Evolutionary conservation across 1,284 basidiomycete species (phyloP), one percentile per base, ranked within the genome.

Genomic region (Pseudozyma flocculosa): DNA sequence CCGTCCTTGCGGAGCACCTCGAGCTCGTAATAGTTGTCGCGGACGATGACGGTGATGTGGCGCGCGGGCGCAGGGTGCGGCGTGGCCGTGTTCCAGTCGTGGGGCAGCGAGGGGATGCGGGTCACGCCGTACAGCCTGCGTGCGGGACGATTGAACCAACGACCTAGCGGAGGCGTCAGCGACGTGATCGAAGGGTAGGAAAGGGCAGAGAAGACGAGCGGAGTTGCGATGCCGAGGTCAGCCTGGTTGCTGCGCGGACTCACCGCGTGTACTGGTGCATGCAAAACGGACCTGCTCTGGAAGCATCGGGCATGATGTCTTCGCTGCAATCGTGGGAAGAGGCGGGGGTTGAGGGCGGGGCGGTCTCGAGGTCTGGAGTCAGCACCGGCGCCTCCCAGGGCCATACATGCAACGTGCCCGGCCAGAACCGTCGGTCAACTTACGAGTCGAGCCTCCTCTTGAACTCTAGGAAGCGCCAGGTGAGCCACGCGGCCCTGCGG

Each of bases 1-100:
- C 63, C 65, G 22, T 68, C 60, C 55, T 74, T 65, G 54, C 65
- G 56, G 32, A 75, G 30, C 2, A 89, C 87, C 46, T 87, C 84
- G 47, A 96, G 81, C 10, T 86, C 82, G 75, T 96, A 96, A 67
- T 87, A 84, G 83, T 87, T 90, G 79, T 92, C 87, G 64, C 88
- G 85, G 10, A 88, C 80, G 76, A 90, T 83, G 44, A 96, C 81
- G 17, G 88, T 82, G 43, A 92, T 79, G 69, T 86, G 85, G 29
- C 82, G 82, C 9, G 86, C 82, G 32, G 83, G 79, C n/a, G 82
- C 80, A 24, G 84, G 75, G 43, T 62, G 62, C 15, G 55, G 50
- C 17, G 78, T 70, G 11, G 72, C 61, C 75, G 64, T 76, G 61
- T 42, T 80, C 62, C 14, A 82, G 61, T 34, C 84, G 82, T 23